A percentile compares a stretch with the other conserved stretches of the same genome.
Conservation (phyloP, 495 filamentous ascomycete species). For the Aspergillus nanangensis region DNA sequence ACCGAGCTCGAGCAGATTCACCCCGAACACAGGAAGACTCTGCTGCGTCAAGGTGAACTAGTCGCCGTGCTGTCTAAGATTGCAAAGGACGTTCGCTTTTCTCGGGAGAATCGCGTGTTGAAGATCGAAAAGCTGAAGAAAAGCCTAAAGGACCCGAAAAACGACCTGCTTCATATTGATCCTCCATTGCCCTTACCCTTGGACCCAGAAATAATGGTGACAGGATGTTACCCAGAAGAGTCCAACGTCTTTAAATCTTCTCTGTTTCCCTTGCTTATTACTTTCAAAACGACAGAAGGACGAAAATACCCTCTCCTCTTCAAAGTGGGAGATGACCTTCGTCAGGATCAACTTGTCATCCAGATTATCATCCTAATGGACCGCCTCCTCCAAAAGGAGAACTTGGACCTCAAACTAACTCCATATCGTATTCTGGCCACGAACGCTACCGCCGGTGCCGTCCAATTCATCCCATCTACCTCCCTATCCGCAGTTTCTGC, state of each 20-base stretch:
- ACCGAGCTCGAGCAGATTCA: constrained; percentile 59
- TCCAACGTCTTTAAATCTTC: constrained; percentile 93
- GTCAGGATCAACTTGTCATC: constrained; percentile 96
- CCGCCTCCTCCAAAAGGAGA: constrained; percentile 90
- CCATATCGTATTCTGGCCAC: constrained; percentile 97
- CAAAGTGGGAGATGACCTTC: constrained; percentile 95
- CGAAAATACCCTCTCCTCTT: constrained; percentile 87
- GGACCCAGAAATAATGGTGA: constrained; percentile 75
- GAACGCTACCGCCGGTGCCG: constrained; percentile 78
- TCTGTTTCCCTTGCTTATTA: constrained; percentile 83
- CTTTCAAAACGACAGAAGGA: constrained; percentile 75
- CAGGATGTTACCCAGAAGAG: constrained; percentile 77
- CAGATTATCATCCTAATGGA: constrained; percentile 99
- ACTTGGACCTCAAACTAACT: constrained; percentile 90
- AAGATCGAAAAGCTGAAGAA: constrained; percentile 82
- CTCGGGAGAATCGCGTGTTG: constrained; percentile 66
- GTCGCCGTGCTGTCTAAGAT: constrained; percentile 83
- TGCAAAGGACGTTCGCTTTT: constrained; percentile 81
- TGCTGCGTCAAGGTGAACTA: constrained; percentile 86
- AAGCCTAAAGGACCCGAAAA: constrained; percentile 80
- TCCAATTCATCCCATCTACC: constrained; percentile 86
- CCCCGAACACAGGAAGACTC: constrained; percentile 64
- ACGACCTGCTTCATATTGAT: constrained; percentile 76
- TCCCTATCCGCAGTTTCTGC: constrained; percentile 73
- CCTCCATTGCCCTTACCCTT: constrained; percentile 86